Conservation (phyloP, 495 filamentous ascomycete genomes). For the Aspergillus sclerotiicarbonarius region DNA sequence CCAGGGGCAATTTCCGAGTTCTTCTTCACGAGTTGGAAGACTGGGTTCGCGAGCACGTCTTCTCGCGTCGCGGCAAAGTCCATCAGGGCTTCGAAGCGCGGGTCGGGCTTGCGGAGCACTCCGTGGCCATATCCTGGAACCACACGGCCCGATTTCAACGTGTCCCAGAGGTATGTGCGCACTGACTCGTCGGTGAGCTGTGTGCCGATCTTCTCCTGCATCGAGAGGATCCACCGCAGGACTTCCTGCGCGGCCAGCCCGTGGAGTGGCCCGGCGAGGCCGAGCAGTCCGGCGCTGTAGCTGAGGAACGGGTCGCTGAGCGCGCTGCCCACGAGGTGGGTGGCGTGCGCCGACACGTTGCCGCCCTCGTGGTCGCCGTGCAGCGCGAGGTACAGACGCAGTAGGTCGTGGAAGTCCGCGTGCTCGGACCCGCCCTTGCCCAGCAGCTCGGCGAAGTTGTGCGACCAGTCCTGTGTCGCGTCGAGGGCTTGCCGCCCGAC, state of each 20-base stretch:
- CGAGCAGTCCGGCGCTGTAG: conserved; percentile 93
- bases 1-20: conserved; percentile 78
- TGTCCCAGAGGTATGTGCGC: conserved; percentile 85
- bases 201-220: conserved; percentile 82
- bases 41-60: conserved; percentile 80
- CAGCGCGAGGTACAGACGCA: conserved; percentile 89
- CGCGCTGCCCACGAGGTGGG: conserved; percentile 94
- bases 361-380: conserved; percentile 98
- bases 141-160: conserved; percentile 90
- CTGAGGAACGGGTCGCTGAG: conserved; percentile 93
- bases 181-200: conserved; percentile 77
- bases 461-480: conserved; percentile 84
- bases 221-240: conserved; percentile 89
- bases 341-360: conserved; percentile 96
- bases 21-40: conserved; percentile 90
- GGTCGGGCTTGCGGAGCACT: conserved; percentile 94
- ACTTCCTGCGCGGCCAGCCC: conserved; percentile 97
- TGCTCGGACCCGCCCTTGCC: conserved; percentile 84
- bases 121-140: conserved; percentile 98
- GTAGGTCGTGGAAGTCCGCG: conserved; percentile 91
- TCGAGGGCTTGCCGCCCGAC: conserved; percentile 44
- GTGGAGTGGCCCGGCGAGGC: conserved; percentile 91
- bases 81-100: conserved; percentile 93
- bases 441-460: conserved; percentile 97
- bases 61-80: conserved; percentile 84